Percentiles rank a stretch among this genome's conserved stretches.
Evolutionary conservation across 1,284 basidiomycete species (phyloP).

Genomic region (Phylloporus sp.): DNA sequence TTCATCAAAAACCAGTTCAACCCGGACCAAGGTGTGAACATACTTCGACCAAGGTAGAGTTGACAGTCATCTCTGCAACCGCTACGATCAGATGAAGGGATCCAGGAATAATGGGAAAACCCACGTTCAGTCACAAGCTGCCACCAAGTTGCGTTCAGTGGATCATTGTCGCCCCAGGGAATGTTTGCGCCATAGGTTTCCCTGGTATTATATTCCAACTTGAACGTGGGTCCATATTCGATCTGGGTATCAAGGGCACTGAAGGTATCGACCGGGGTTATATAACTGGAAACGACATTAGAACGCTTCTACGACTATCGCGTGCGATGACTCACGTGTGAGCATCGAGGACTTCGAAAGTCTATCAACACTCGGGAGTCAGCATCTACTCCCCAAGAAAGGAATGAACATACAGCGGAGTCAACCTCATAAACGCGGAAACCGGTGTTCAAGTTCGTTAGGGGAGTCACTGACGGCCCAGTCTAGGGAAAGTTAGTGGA

Average conservation of each 20-base stretch:
- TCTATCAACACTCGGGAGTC: conserved; percentile 43
- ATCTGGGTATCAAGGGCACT: conserved; percentile 55
- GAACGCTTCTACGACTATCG: background rate
- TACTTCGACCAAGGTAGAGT: conserved; percentile 62
- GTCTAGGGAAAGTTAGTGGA: conserved; percentile 42
- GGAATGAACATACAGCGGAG: conserved; percentile 52
- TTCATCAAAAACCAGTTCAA: conserved; percentile 15
- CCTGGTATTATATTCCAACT: conserved; percentile 75
- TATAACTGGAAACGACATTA: conserved; percentile 50
- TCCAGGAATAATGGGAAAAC: conserved; percentile 17
- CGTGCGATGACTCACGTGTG: conserved; percentile 56
- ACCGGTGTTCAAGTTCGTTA: conserved; percentile 77
- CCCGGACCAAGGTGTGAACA: conserved; percentile 24
- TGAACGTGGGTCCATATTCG: conserved; percentile 66
- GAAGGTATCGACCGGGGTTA: conserved; percentile 62
- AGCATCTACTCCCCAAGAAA: background rate
- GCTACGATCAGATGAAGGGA: background rate
- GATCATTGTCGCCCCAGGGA: conserved; percentile 67
- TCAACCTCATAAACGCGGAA: conserved; percentile 84
- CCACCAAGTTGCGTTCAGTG: conserved; percentile 86
- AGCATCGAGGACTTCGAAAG: conserved; percentile 75
- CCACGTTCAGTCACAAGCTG: conserved; percentile 76
- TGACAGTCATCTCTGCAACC: conserved; percentile 60
- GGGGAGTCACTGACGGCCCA: conserved; percentile 73
- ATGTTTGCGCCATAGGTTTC: conserved; percentile 68